Percentiles rank a stretch among this genome's conserved stretches.
Conservation (phyloP, 495 filamentous ascomycete species). For the Podospora anserina region DNA sequence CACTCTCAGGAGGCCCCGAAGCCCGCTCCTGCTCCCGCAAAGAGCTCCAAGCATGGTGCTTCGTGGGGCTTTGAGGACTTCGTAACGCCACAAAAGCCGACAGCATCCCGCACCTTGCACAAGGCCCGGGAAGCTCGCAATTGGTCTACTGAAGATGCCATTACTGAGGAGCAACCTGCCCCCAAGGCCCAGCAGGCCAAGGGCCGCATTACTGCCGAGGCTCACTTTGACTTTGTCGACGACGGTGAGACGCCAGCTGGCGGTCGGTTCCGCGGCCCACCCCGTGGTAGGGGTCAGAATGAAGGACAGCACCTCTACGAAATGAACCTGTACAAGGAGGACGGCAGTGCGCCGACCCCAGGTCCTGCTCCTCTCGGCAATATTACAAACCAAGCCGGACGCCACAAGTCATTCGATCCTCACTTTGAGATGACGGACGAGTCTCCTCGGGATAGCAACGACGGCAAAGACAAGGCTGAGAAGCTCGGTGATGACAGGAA, state of each 20-base stretch:
- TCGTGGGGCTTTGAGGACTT: constrained; percentile 89
- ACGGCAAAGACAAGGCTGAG: constrained; percentile 26
- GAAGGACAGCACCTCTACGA: constrained; percentile 71
- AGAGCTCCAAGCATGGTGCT: constrained; percentile 59
- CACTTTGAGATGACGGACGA: constrained; percentile 70
- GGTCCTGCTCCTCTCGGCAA: constrained; percentile 48
- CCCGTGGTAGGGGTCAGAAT: constrained; percentile 53
- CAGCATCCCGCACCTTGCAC: constrained; percentile 40
- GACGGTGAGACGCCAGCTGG: constrained; percentile 32
- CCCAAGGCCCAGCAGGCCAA: constrained; percentile 56
- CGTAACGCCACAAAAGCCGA: constrained; percentile 68
- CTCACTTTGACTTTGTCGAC: constrained; percentile 61
- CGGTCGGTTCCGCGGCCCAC: constrained; percentile 39
- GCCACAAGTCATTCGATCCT: constrained; percentile 66
- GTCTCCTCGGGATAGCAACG: constrained; percentile 40
- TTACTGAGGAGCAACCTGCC: constrained; percentile 56
- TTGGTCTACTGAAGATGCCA: constrained; percentile 68
- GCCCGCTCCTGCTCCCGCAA: constrained; percentile 16
- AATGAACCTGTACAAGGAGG: constrained; percentile 64
- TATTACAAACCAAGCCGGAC: constrained; percentile 63
- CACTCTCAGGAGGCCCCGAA: constrained; percentile 41
- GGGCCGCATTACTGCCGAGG: constrained; percentile 71
- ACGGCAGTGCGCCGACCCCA: constrained; percentile 36
- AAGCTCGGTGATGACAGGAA: constrained; percentile 49
- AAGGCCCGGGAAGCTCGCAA: constrained; percentile 58